Evolutionary conservation across 1,284 basidiomycete species (phyloP).

Genomic region (Calocybe gambosa): DNA sequence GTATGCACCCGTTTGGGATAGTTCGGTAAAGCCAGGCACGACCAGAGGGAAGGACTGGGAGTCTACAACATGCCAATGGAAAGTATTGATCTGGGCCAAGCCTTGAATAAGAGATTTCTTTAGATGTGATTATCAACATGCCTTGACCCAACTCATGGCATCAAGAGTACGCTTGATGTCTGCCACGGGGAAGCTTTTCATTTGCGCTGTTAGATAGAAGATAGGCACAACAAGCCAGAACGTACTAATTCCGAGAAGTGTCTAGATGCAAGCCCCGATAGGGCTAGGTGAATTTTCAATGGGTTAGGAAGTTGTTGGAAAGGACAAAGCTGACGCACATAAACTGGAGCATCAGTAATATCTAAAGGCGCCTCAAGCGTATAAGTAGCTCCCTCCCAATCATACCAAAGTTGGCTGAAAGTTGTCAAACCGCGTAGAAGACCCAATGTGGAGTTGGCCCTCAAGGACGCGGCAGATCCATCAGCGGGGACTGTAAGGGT

Average conservation of each 20-base stretch:
- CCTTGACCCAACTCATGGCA: conserved; percentile 78
- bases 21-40: conserved; percentile 54
- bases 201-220: neutral
- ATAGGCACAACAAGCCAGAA: neutral
- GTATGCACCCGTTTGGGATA: conserved; percentile 71
- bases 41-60: conserved; percentile 73
- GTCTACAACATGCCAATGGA: conserved; percentile 82
- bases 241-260: conserved; percentile 37
- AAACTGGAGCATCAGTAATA: conserved; percentile 54
- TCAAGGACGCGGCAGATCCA: conserved; percentile 49
- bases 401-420: conserved; percentile 68
- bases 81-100: conserved; percentile 49
- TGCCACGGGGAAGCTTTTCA: conserved; percentile 45
- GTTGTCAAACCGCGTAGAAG: conserved; percentile 72
- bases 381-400: conserved; percentile 41
- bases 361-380: conserved; percentile 45
- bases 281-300: conserved; percentile 34
- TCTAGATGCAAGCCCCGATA: conserved; percentile 76
- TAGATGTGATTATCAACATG: conserved; percentile 35
- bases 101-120: neutral
- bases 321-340: conserved; percentile 31
- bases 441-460: conserved; percentile 64
- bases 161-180: conserved; percentile 68
- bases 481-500: conserved; percentile 50
- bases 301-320: neutral